A percentile compares a stretch with the other conserved stretches of the same genome.
These are phyloP conservation scores for Chernovozyma aurita DNA, from an alignment of 1,139 yeast genomes.

Conservation along the genomic window DNA sequence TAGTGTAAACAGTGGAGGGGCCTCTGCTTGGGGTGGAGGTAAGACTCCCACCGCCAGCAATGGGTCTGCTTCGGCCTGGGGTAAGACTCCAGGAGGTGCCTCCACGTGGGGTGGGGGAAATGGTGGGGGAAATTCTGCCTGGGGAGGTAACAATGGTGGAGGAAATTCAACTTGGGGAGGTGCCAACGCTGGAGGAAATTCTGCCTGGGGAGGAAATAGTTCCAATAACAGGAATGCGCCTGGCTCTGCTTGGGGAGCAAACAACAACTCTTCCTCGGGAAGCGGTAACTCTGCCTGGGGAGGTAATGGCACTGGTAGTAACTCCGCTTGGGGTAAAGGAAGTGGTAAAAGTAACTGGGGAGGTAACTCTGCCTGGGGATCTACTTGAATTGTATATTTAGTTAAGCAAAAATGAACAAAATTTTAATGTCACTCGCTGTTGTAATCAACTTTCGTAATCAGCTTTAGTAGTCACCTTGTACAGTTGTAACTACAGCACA, in stretches of 20 bases:
- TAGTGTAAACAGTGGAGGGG: conserved; percentile 18
- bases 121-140: conserved; percentile 7
- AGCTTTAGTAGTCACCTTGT: too few species aligned
- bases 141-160: conserved; percentile 11
- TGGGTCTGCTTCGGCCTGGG: conserved; percentile 22
- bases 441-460: too few species aligned
- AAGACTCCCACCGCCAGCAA: conserved; percentile 18
- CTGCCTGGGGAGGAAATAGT: conserved; percentile 55
- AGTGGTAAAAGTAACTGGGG: conserved; percentile 13
- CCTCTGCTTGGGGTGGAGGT: conserved; percentile 37
- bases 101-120: conserved; percentile 28
- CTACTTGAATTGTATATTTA: conserved; percentile 4
- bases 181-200: conserved; percentile 20
- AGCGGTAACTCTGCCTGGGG: conserved; percentile 9
- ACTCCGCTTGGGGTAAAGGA: conserved; percentile 40
- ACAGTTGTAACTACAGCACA: too few species aligned
- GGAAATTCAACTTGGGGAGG: conserved; percentile 25
- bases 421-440: too few species aligned
- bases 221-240: conserved; percentile 38
- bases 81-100: conserved; percentile 19
- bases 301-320: conserved; percentile 12
- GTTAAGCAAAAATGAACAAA: neutral
- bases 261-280: conserved; percentile 1
- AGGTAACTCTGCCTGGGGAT: conserved; percentile 36
- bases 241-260: conserved; percentile 33